Base-by-base conservation (phyloP, 2,329 filamentous ascomycete genomes). In the Zymoseptoria tritici region DNA sequence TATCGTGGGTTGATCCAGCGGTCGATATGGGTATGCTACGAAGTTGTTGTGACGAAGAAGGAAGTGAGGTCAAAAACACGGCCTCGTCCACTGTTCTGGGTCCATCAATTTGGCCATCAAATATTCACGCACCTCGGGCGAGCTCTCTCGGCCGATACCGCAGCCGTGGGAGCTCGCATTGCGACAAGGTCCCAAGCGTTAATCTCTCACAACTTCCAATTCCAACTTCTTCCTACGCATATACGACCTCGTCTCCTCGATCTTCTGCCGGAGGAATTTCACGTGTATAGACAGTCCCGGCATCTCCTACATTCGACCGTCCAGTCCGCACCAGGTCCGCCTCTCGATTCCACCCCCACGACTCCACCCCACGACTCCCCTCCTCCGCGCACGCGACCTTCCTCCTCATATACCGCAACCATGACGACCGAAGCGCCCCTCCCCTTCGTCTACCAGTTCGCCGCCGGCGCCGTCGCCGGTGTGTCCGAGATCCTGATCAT, bases 391-490 rank as follows among this genome's bases (percentile, higher is more conserved):
- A n/a, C 36, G 36, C 36, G 36, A 46, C 36, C 36, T 16, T n/a
- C n/a, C 3, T 46, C 36, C 4, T 2, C 22, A 54, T 20, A 26
- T 16, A 60, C 60, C 60, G 60, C 59, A 67, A 68, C 55, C 42
- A 81, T 81, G 79, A 74, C 79, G 62, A 70, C 77, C 66, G 77
- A 86, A 67, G 88, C 91, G 79, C 90, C 92, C 60, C 85, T 97
- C 68, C 91, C 91, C 61, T 97, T 97, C 78, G 77, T 85, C 69
- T 97, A 97, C 85, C 92, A 96, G 80, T 96, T 97, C 81, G 89
- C 87, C 75, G 92, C 93, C 73, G 92, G 92, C 86, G 94, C 94
- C 74, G 89, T 99, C 74, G 94, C 94, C 73, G 94, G 94, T 82
- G 92, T 99, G 67, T 97, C 93, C 70, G 94, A 99, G 68, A 69